Base-by-base conservation (phyloP, 1,139 yeast genomes). In the Diutina ranongensis region DNA sequence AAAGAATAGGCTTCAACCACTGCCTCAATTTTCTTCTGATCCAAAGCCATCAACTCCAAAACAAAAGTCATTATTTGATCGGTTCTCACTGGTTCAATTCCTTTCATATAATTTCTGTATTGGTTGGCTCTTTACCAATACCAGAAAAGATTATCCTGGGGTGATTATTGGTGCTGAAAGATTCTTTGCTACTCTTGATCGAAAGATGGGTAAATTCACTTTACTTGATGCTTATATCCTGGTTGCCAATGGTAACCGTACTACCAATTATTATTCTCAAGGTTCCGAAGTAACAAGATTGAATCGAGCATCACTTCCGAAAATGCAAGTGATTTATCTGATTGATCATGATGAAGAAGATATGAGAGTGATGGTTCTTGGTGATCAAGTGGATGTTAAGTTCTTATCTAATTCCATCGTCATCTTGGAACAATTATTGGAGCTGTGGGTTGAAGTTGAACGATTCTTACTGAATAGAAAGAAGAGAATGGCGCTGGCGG, bases 91-190 rank as follows among this genome's bases (percentile, higher is more conserved):
- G 0, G 65, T 83, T 38, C 83, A 78, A 47, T 68, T 84, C 44
- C 59, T 80, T 10, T 74, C 88, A 0, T 75, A 80, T 52, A 78
- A 82, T 52, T 71, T 83, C 50, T 83, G 94, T 54, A 50, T 82
- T 33, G 95, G 94, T 0, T 85, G 94, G 88, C 58, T 86, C 5
- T 83, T 83, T 57, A 63, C 62, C 32, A 58, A 57, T 27, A 49
- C 60, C 3, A 65, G 65, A 22, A 74, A 74, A 20, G 68, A 66
- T 25, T 70, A 71, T 45, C 80, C 81, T 0, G 96, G 95, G 18
- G 57, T 85, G n/a, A 78, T 83, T 40, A 52, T 78, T 44, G 96
- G 96, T 0, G 86, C 85, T 46, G 85, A 83, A 50, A 63, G 80
- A 35, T 72, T 82, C 42, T 81, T 78, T 54, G 79, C 83, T 1